A percentile compares a stretch with the other conserved stretches of the same genome.
These are phyloP conservation scores for Cylindrotheca closterium DNA, from an alignment of 108 stramenopile species.

Conservation along the genomic window DNA sequence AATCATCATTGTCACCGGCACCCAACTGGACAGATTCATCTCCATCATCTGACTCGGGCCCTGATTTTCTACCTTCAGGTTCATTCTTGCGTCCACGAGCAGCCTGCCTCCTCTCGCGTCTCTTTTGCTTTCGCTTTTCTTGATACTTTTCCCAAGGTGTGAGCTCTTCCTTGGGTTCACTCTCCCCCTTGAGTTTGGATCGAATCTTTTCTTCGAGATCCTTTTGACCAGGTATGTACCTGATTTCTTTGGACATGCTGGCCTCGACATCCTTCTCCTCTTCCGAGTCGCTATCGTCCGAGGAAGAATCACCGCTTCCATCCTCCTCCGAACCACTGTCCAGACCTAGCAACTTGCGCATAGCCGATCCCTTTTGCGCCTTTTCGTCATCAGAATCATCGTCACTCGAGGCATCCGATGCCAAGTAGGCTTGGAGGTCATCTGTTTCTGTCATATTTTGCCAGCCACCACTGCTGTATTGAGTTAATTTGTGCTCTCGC, in stretches of 20 bases:
- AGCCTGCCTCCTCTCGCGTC: constrained; percentile 63
- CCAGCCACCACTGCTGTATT: constrained; percentile 73
- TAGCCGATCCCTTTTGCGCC: constrained; percentile 29
- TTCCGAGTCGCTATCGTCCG: constrained; percentile 14
- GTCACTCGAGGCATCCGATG: constrained; percentile 78
- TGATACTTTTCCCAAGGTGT: constrained; percentile 89
- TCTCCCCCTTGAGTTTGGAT: constrained; percentile 45
- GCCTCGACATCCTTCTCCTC: constrained; percentile 37
- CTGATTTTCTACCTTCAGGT: constrained; percentile 1
- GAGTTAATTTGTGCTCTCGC: constrained; percentile 79
- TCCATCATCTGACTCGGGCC: constrained; percentile 15
- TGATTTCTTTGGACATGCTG: constrained; percentile 48
- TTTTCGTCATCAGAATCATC: constrained; percentile 43
- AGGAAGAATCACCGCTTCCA: constrained; percentile 18
- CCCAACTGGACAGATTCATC: constrained; percentile 24
- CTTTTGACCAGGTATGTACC: constrained; percentile 62
- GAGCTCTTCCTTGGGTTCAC: constrained; percentile 43
- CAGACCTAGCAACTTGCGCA: constrained; percentile 57
- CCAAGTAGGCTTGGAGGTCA: constrained; percentile 88
- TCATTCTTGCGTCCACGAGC: constrained; percentile 38
- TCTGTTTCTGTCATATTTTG: constrained; percentile 74
- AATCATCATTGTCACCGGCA: constrained; percentile 38
- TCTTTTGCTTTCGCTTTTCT: constrained; percentile 82
- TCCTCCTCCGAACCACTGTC: constrained; percentile 30
- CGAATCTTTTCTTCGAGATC: constrained; percentile 77